Conservation (phyloP, 495 filamentous ascomycete genomes). For the Hypoxylon cercidicola region DNA sequence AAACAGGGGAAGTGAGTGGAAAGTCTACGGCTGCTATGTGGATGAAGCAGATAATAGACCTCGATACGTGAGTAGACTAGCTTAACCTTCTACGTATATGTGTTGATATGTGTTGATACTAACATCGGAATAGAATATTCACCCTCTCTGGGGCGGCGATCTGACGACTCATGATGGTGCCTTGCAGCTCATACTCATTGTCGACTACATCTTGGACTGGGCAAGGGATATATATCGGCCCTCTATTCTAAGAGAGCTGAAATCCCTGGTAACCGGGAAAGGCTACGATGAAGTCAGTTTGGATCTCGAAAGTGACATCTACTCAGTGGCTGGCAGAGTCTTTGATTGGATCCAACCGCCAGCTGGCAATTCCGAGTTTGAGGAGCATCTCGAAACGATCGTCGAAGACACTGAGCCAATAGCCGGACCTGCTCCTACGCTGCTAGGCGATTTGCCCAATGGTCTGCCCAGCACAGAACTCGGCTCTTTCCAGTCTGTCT, state of each 20-base stretch:
- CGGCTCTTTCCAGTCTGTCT: no score
- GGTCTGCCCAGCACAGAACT: no score
- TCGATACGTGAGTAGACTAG: no score
- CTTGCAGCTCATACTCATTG: constrained; percentile 44
- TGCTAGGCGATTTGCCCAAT: no score
- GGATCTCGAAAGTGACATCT: no score
- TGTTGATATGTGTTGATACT: not conserved
- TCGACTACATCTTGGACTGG: constrained; percentile 50
- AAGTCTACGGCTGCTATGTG: constrained; percentile 13
- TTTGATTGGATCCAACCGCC: no score
- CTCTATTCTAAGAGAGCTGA: constrained; percentile 2
- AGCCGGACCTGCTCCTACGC: no score
- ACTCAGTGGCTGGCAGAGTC: no score
- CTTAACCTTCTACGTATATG: not conserved
- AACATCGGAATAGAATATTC: constrained; percentile 7
- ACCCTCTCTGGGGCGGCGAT: constrained; percentile 39
- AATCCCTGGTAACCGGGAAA: not conserved
- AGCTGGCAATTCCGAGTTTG: no score
- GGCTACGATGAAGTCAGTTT: not conserved
- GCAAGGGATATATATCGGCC: constrained; percentile 46
- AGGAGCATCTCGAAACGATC: no score
- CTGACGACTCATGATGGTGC: constrained; percentile 38
- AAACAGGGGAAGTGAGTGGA: constrained; percentile 35
- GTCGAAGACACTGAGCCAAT: no score
- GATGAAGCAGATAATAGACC: not conserved